phyloP scores from a whole-genome alignment of 106 monocot species.

The Gastrodia elata region DNA sequence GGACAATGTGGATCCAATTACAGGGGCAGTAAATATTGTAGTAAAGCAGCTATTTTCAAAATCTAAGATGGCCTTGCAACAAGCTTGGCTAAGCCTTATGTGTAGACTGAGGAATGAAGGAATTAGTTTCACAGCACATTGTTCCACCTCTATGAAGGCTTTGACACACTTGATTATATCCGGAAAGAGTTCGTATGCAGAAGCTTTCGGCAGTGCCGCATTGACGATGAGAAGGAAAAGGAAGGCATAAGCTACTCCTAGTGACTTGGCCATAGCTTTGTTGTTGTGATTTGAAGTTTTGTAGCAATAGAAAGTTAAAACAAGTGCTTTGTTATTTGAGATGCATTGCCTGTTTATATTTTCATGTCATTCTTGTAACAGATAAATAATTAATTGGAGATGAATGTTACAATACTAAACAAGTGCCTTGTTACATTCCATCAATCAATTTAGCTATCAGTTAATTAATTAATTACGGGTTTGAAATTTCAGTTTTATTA shows the following conservation, averaged over 20 bases:
- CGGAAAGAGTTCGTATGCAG: background rate
- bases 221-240: background rate
- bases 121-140: background rate
- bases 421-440: too few relatives aligned
- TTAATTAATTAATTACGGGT: too few relatives aligned
- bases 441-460: too few relatives aligned
- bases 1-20: background rate
- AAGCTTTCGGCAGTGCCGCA: background rate
- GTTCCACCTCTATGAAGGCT: background rate
- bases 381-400: too few relatives aligned
- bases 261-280: background rate
- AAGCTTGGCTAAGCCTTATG: background rate
- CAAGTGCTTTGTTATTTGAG: too few relatives aligned
- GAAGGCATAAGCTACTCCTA: background rate
- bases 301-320: too few relatives aligned
- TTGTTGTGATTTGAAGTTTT: too few relatives aligned
- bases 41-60: background rate
- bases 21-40: background rate
- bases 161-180: background rate
- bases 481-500: too few relatives aligned
- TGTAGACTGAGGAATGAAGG: background rate
- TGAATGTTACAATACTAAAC: too few relatives aligned
- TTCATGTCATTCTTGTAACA: too few relatives aligned
- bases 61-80: background rate
- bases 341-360: too few relatives aligned